Conservation (phyloP, 352 stramenopile species). For the Phytophthora cryptogea region DNA sequence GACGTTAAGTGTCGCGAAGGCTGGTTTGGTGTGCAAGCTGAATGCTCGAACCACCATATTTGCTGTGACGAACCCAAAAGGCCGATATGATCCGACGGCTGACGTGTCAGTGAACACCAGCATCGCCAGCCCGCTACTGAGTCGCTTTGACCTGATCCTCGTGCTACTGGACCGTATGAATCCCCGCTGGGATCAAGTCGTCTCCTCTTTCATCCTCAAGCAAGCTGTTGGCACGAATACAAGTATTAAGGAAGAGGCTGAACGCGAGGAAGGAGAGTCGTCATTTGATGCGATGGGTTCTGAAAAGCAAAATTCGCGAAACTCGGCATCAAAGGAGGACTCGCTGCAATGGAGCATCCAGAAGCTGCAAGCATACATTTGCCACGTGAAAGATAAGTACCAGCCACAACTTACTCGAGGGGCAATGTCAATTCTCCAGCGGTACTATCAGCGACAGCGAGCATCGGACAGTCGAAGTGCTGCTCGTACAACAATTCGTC, state of each 20-base stretch:
- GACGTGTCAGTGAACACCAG: constrained; percentile 95
- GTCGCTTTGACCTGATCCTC: constrained; percentile 97
- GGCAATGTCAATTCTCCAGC: constrained; percentile 88
- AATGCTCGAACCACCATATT: constrained; percentile 96
- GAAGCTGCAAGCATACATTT: constrained; percentile 93
- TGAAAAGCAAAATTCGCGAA: constrained; percentile 5
- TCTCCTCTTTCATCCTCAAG: constrained; percentile 96
- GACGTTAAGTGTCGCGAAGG: constrained; percentile 96
- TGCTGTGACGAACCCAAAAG: constrained; percentile 95
- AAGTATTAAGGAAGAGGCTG: constrained; percentile 33
- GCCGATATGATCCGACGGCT: constrained; percentile 82
- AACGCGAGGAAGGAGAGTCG: constrained; percentile 22
- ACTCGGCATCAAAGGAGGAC: constrained; percentile 11
- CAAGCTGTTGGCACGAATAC: constrained; percentile 56
- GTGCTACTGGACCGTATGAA: constrained; percentile 93
- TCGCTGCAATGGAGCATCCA: constrained; percentile 79
- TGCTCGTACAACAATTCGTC: constrained; percentile 91
- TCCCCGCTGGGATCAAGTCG: constrained; percentile 91
- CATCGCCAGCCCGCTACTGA: constrained; percentile 95
- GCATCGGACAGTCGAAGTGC: constrained; percentile 65
- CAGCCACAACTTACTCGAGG: constrained; percentile 79
- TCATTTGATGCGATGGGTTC: constrained; percentile 19
- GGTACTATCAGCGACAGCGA: constrained; percentile 90
- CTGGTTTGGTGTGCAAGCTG: constrained; percentile 96
- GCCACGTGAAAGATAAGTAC: constrained; percentile 90